Percentiles rank a stretch among this genome's conserved stretches.
Evolutionary conservation across 2,329 filamentous ascomycete species (phyloP).

Genomic region (Cercospora sojina): DNA sequence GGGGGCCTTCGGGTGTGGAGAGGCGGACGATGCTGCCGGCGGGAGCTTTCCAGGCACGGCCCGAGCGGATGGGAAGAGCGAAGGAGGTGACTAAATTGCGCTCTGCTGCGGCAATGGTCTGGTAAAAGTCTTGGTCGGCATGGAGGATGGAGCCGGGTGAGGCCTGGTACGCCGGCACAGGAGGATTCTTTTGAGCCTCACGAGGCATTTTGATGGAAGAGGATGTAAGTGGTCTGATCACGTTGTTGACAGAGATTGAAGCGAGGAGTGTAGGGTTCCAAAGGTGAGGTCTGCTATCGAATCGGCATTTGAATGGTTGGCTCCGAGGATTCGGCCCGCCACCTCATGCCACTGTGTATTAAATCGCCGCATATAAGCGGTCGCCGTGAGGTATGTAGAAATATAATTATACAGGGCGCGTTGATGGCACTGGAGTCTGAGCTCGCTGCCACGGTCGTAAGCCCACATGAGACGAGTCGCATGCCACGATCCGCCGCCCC

Average conservation of each 20-base stretch:
- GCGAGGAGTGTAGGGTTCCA: not conserved
- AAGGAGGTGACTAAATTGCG: slow-evolving; percentile 31
- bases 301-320: slow-evolving; percentile 1
- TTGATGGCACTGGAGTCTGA: not conserved
- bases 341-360: slow-evolving; percentile 1
- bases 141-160: slow-evolving; percentile 35
- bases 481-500: not conserved
- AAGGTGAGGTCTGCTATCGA: not conserved
- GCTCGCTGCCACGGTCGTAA: not conserved
- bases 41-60: slow-evolving; percentile 68
- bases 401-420: not conserved
- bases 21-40: slow-evolving; percentile 69
- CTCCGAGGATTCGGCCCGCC: not conserved
- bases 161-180: slow-evolving; percentile 37
- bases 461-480: not conserved
- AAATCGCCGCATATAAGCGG: slow-evolving; percentile 2
- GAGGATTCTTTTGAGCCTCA: slow-evolving; percentile 18
- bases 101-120: slow-evolving; percentile 26
- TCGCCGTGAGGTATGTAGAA: not conserved
- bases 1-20: slow-evolving; percentile 65
- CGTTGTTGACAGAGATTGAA: not conserved
- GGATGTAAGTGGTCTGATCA: not conserved
- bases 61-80: slow-evolving; percentile 70
- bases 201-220: slow-evolving; percentile 1
- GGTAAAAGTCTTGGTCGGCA: slow-evolving; percentile 33